Evolutionary conservation across 1,284 basidiomycete species (phyloP), one percentile per base, ranked within the genome.

Genomic region (Inonotus obliquus): DNA sequence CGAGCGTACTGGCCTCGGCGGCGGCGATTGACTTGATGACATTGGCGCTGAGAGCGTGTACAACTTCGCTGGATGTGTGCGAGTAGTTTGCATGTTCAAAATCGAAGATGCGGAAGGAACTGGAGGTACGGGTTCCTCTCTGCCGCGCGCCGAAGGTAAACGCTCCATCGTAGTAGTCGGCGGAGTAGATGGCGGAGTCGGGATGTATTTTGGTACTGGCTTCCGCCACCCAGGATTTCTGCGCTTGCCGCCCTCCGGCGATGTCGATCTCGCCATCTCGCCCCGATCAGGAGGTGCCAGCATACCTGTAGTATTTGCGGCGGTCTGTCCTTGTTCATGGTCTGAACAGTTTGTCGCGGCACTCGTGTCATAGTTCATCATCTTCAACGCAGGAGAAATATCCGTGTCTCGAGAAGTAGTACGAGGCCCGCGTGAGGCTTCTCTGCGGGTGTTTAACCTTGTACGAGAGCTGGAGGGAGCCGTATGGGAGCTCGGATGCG

Each of bases 161-260:
- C 65, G 61, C 70, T 70, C 39, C 68, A 41, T 23, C 13, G 32
- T 32, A 19, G 61, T 69, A 35, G 70, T 68, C 2, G 69, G 69
- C 44, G 74, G 81, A 4, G 81, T 80, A 10, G 76, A 71, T 54
- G 80, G 80, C 14, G 82, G 84, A 13, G 85, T 84, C 41, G 86
- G 85, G 32, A 85, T 77, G 70, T 82, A 86, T 60, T 73, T 74
- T 1, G 86, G 86, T 41, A 80, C 85, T 41, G 86, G 86, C 69
- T 88, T 88, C 57, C 86, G 78, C 70, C 85, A 83, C 70, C 81
- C 83, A 79, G 80, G 81, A 68, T 71, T 74, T 69, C 75, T 71
- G 57, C 75, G 76, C 41, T 44, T 44, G 21, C 27, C 35, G 14
- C 48, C 48, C 44, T 63, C 61, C 4, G 61, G 57, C 9, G 61